Evolutionary conservation across 345 rosid genomes (phyloP), one percentile per base, ranked within the genome.

Genomic region (Salix dunnii): DNA sequence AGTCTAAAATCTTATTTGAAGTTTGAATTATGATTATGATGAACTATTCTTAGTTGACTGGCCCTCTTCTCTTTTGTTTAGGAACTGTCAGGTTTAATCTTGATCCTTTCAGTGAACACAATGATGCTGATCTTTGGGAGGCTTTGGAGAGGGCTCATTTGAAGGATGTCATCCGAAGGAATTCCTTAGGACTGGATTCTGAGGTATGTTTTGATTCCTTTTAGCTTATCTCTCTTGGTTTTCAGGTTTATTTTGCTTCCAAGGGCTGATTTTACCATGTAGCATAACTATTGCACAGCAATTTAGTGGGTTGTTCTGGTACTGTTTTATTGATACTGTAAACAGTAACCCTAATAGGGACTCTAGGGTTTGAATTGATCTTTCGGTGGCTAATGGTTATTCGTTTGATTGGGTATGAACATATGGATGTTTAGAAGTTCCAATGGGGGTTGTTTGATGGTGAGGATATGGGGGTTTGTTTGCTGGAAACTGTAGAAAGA

Each of bases 61-160:
- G 33, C 78, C 46, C 42, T 76, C 46, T 67, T 38, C 73, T 30
- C 13, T 53, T 78, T 73, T 49, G 25, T 60, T 1, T 82, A 93
- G 99, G 99, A 78, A 84, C 93, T 73, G 97, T 96, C 82, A 88
- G 99, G 81, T 96, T 93, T 80, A 96, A 96, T 80, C 99, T 93
- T 71, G 99, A 96, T 80, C 99, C 99, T 79, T 96, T 96, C 87
- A 88, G 62, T 77, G 99, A 96, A 79, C 99, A 96, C 84, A 96
- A 89, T 70, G 99, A 96, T 82, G 98, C 98, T 48, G 94, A 96
- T 82, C 92, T 96, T 53, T 96, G 99, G 99, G 99, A 96, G 80
- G 90, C 99, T 76, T 82, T 96, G 68, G 99, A 96, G 86, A 91
- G 99, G 87, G 98, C 99, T 65, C 94, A 94, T 74, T 78, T 93